Base-by-base conservation (phyloP, 164 flowering plant species). In the Hamamelis virginiana region DNA sequence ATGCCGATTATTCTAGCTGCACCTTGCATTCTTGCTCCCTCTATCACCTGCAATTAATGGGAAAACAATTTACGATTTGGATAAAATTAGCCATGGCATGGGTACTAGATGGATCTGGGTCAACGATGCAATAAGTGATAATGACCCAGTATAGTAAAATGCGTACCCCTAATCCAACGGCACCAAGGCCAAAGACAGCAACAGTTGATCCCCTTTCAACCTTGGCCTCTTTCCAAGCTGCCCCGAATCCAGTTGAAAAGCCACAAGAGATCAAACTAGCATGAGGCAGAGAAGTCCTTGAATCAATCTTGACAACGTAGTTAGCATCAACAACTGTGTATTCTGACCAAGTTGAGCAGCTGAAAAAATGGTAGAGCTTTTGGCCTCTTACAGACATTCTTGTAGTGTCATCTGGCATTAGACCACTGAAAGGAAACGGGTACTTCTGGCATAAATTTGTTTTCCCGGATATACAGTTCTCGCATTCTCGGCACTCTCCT, bases 101-200 rank as follows among this genome's bases (percentile, higher is more conserved):
- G n/a, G n/a, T n/a, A n/a, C n/a, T n/a, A n/a, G n/a, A n/a, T n/a
- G n/a, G n/a, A n/a, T n/a, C n/a, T n/a, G n/a, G n/a, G n/a, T n/a
- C n/a, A n/a, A n/a, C n/a, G n/a, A n/a, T n/a, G n/a, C n/a, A n/a
- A n/a, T n/a, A n/a, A n/a, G n/a, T n/a, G n/a, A n/a, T n/a, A n/a
- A n/a, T n/a, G n/a, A n/a, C n/a, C n/a, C n/a, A n/a, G n/a, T n/a
- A n/a, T n/a, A n/a, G n/a, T 2, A 33, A 57, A 45, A 6, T 26
- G 14, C 74, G 26, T 75, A 86, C 89, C 74, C 87, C 89, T n/a
- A 86, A 66, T 44, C 89, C 87, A 57, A 84, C 86, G 22, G 76
- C 78, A 27, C 89, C 89, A 41, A 86, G 87, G 18, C 87, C 89
- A 0, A 80, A 64, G 52, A 84, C 79, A 57, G 84, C 87, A 1